Percentiles rank a stretch among this genome's conserved stretches.
Evolutionary conservation across 1,284 basidiomycete genomes (phyloP).

Genomic region (Phlebopus sp.): DNA sequence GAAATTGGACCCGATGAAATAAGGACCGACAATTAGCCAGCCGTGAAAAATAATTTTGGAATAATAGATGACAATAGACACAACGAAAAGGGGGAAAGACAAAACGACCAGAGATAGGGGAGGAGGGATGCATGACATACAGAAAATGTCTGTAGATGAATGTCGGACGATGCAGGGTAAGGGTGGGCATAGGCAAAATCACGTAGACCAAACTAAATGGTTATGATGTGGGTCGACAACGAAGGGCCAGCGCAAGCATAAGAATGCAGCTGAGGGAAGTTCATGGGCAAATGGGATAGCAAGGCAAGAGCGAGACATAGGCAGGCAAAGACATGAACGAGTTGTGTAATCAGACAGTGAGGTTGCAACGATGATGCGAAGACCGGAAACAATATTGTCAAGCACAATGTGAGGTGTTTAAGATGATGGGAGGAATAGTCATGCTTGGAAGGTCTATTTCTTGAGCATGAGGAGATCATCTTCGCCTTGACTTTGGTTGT

Average conservation of each 20-base stretch:
- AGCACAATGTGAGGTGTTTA: conserved; percentile 34
- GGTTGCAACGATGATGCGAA: conserved; percentile 34
- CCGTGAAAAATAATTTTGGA: conserved; percentile 30
- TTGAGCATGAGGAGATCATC: conserved; percentile 47
- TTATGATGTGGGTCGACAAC: conserved; percentile 37
- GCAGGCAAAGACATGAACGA: conserved; percentile 35
- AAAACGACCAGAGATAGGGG: conserved; percentile 21
- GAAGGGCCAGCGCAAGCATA: conserved; percentile 29
- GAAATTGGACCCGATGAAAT: conserved; percentile 20
- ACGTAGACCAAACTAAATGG: conserved; percentile 35
- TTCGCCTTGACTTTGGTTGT: conserved; percentile 34
- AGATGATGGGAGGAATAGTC: conserved; percentile 26
- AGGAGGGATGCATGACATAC: conserved; percentile 24
- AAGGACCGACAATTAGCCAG: conserved; percentile 23
- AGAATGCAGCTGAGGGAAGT: conserved; percentile 19
- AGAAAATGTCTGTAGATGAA: conserved; percentile 17
- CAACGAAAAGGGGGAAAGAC: conserved; percentile 12
- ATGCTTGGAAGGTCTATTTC: conserved; percentile 31
- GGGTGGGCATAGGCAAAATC: conserved; percentile 30
- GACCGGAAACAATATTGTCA: conserved; percentile 35
- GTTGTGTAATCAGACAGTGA: conserved; percentile 39
- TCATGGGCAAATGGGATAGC: conserved; percentile 29
- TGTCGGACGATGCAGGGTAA: conserved; percentile 21
- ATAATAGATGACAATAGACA: conserved; percentile 30
- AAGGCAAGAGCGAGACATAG: conserved; percentile 35